A percentile compares a stretch with the other conserved stretches of the same genome.
phyloP scores from a whole-genome alignment of 1,284 basidiomycete genomes.

The Psilocybe mexicana region DNA sequence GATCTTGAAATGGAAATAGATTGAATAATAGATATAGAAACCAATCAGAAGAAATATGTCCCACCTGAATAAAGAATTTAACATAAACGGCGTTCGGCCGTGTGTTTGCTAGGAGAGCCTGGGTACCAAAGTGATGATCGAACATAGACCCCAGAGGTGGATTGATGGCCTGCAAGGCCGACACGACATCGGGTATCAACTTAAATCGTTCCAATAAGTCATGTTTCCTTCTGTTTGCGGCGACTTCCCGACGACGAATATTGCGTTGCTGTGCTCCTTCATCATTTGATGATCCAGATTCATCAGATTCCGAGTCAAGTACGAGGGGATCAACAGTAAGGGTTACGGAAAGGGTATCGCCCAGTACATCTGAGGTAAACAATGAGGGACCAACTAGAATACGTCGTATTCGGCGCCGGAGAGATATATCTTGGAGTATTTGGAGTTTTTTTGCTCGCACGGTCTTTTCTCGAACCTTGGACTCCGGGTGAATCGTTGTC shows the following conservation, averaged over 20 bases:
- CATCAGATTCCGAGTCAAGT: background rate
- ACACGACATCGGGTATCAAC: too few species aligned
- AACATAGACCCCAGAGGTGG: background rate
- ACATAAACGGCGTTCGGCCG: background rate
- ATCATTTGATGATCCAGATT: background rate
- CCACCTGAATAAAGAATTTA: background rate
- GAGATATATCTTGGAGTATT: too few species aligned
- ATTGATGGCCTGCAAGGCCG: background rate
- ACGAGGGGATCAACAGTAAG: background rate
- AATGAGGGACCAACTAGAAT: too few species aligned
- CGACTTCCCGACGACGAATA: background rate
- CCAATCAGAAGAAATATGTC: background rate
- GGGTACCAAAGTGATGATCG: background rate
- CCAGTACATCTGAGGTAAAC: background rate
- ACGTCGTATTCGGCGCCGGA: too few species aligned
- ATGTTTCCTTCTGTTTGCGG: background rate
- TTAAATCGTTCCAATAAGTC: background rate
- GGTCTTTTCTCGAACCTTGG: background rate
- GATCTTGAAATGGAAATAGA: too few species aligned
- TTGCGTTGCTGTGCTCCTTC: background rate
- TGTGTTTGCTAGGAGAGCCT: background rate
- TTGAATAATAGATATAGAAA: too few species aligned
- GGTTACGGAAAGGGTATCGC: background rate
- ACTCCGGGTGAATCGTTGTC: slow-evolving; percentile 7
- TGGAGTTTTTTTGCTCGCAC: too few species aligned